A percentile compares a stretch with the other conserved stretches of the same genome.
These are phyloP conservation scores for Eucalyptus pumila DNA, from an alignment of 345 rosid genomes.

Conservation along the genomic window DNA sequence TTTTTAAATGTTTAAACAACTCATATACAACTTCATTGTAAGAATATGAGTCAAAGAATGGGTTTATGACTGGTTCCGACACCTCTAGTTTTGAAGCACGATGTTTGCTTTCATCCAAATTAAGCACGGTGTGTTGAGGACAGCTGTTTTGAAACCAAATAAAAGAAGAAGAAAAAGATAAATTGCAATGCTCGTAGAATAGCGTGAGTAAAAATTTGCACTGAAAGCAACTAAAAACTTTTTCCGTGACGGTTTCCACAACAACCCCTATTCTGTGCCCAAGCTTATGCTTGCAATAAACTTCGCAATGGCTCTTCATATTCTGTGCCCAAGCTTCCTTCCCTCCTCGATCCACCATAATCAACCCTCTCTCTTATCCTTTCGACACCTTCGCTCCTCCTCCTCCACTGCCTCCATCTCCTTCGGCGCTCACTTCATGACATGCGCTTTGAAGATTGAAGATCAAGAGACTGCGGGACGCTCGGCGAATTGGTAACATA, in stretches of 20 bases:
- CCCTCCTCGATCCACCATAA: neutral
- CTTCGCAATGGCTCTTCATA: neutral
- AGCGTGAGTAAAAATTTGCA: neutral
- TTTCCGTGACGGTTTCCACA: neutral
- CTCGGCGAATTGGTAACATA: too few relatives aligned
- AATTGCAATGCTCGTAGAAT: neutral
- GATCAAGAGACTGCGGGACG: too few relatives aligned
- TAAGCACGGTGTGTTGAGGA: neutral
- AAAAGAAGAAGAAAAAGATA: neutral
- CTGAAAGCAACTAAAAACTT: neutral
- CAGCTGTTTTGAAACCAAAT: neutral
- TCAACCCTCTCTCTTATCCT: neutral
- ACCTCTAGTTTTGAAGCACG: neutral
- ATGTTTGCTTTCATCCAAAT: neutral
- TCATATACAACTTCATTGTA: neutral
- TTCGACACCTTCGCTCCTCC: too few relatives aligned
- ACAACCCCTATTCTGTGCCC: neutral
- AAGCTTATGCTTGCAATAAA: neutral
- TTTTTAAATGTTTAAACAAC: neutral
- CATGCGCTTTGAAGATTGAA: too few relatives aligned
- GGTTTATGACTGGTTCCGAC: neutral
- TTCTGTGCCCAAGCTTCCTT: neutral
- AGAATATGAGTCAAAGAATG: neutral
- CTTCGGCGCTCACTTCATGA: too few relatives aligned
- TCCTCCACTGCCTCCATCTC: too few relatives aligned